Conservation (phyloP, 805 yeast species). For the Nakazawaea anatomiae region DNA sequence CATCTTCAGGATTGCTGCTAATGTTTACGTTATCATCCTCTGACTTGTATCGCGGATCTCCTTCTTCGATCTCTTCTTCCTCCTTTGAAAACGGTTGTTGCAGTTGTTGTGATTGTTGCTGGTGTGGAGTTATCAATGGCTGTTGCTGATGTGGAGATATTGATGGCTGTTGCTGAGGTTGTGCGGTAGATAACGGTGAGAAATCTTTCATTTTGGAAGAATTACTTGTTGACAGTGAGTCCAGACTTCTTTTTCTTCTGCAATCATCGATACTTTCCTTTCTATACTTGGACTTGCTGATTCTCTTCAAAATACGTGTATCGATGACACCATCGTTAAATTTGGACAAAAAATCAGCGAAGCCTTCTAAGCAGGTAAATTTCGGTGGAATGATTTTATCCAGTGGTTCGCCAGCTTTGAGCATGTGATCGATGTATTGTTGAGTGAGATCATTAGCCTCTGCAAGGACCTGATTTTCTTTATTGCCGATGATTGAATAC, state of each 20-base stretch:
- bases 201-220: not conserved
- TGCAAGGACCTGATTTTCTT: constrained; percentile 46
- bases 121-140: not conserved
- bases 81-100: not conserved
- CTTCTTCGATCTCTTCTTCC: constrained; percentile 10
- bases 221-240: not conserved
- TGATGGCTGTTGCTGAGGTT: not conserved
- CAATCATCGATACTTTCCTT: constrained; percentile 7
- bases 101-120: not conserved
- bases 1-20: not conserved
- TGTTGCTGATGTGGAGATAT: not conserved
- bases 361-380: constrained; percentile 32
- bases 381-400: constrained; percentile 13
- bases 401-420: constrained; percentile 7
- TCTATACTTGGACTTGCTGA: constrained; percentile 25
- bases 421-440: constrained; percentile 12
- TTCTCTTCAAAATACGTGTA: constrained; percentile 43
- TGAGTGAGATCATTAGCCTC: constrained; percentile 30
- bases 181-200: constrained; percentile 1
- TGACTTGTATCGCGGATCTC: constrained; percentile 9
- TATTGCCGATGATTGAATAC: constrained; percentile 63
- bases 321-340: constrained; percentile 66
- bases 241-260: not conserved
- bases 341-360: constrained; percentile 50
- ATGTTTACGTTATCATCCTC: not conserved